Conservation (phyloP, 345 rosid genomes). For the Sapria himalayana region DNA sequence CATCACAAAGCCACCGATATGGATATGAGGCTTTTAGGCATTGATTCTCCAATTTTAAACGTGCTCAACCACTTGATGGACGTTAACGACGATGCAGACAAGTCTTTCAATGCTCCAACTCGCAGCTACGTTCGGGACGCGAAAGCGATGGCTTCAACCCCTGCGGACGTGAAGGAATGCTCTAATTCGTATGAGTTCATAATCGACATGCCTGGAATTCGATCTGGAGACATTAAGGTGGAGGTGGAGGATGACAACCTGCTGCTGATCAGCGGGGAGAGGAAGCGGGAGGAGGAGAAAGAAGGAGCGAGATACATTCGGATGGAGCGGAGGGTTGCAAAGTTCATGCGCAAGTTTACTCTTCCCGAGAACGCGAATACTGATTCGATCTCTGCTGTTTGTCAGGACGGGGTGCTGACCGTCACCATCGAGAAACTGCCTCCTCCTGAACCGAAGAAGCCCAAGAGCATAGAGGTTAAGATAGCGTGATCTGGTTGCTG, state of each 20-base stretch:
- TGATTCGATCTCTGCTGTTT: slow-evolving; percentile 38
- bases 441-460: slow-evolving; percentile 69
- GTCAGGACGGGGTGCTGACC: slow-evolving; percentile 53
- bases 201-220: slow-evolving; percentile 71
- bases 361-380: slow-evolving; percentile 52
- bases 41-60: slow-evolving; percentile 21
- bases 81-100: slow-evolving; percentile 14
- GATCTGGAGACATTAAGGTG: slow-evolving; percentile 45
- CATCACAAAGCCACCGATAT: too few species aligned
- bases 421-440: slow-evolving; percentile 60
- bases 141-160: slow-evolving; percentile 70
- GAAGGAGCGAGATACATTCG: slow-evolving; percentile 42
- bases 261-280: slow-evolving; percentile 42
- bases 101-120: slow-evolving; percentile 23
- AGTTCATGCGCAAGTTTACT: slow-evolving; percentile 53
- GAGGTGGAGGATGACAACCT: slow-evolving; percentile 62
- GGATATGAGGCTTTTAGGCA: slow-evolving; percentile 27
- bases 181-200: slow-evolving; percentile 32
- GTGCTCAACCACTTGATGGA: slow-evolving; percentile 43
- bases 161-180: slow-evolving; percentile 51
- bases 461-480: slow-evolving; percentile 44
- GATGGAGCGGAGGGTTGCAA: slow-evolving; percentile 67
- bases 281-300: slow-evolving; percentile 26
- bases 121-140: slow-evolving; percentile 43
- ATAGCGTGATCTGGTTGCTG: slow-evolving; percentile 20